These are phyloP conservation scores for Chlorella ohadii DNA, from an alignment of 139 green algal species.

Conservation along the genomic window DNA sequence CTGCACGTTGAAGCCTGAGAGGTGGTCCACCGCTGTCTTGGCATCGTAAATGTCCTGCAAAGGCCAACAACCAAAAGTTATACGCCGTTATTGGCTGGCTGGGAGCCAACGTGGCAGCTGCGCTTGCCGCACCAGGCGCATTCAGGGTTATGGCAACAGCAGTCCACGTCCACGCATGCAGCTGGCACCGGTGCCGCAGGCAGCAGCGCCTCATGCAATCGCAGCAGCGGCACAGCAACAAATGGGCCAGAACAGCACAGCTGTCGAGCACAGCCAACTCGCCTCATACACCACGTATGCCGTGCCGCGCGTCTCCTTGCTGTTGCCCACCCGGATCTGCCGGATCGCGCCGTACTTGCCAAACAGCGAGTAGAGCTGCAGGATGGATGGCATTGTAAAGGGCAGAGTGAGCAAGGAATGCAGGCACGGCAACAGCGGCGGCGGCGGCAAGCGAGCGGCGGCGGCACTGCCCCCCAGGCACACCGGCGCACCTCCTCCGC, in stretches of 20 bases:
- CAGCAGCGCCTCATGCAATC: too few relatives aligned
- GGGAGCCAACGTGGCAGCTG: too few relatives aligned
- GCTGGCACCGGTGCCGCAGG: too few relatives aligned
- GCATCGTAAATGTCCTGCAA: slow-evolving; percentile 96
- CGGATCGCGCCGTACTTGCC: slow-evolving; percentile 97
- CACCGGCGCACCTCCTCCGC: slow-evolving; percentile 79
- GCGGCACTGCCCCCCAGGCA: too few relatives aligned
- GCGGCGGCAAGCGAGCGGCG: background rate
- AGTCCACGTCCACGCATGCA: too few relatives aligned
- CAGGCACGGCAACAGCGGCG: background rate
- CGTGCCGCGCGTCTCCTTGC: slow-evolving; percentile 96
- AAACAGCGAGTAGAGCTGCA: slow-evolving; percentile 95
- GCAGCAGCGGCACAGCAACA: too few relatives aligned
- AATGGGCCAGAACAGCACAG: too few relatives aligned
- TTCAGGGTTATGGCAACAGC: too few relatives aligned
- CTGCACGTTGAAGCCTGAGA: slow-evolving; percentile 97
- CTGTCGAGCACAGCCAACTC: too few relatives aligned
- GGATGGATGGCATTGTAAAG: background rate
- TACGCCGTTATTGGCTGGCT: too few relatives aligned
- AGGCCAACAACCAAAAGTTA: too few relatives aligned
- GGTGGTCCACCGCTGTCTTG: slow-evolving; percentile 91
- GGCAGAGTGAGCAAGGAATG: background rate
- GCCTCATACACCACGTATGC: slow-evolving; percentile 97
- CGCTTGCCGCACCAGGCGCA: too few relatives aligned
- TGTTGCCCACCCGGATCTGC: slow-evolving; percentile 88